Base-by-base conservation (phyloP, 371 early-diverging fungal genomes). In the Rhizopus microsporus region DNA sequence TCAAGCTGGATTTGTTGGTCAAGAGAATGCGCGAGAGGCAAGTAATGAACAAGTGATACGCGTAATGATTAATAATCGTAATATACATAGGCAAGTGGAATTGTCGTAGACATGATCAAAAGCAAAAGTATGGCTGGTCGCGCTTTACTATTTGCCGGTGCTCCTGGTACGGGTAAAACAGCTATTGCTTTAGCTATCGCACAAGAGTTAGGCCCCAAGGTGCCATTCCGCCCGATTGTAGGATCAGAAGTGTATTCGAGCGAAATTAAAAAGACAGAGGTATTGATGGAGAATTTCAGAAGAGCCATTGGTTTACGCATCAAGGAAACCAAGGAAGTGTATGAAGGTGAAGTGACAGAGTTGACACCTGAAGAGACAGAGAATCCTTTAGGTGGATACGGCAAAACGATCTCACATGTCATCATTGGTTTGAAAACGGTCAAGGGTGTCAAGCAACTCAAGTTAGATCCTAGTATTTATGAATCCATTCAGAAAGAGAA, bases 291-390 rank as follows among this genome's bases (percentile, higher is more conserved):
- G 66, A 97, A 96, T 82, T 96, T 99, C 71, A 85, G 99, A 54
- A 82, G 97, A 54, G 93, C 98, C 16, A 97, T 99, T 64, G 97
- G 94, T 79, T 77, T 99, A 49, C 86, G 95, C 32, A 94, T 99
- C 72, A 97, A 98, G 78, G 99, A 99, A 70, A 92, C 92, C 51
- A 96, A 97, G 73, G 96, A 97, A 75, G 97, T 99, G 3, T 97
- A 98, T 68, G 99, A 99, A 78, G 99, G 99, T 56, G 99, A 99
- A 77, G 98, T 99, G 44, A 96, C 96, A 3, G 97, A 99, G 66
- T 74, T 99, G 39, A 91, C 93, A 8, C 95, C 95, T 43, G 96
- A 93, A 58, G 98, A 98, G 75, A 92, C 93, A 15, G 98, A 95
- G 70, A 94, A 96, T 77, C 93, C 94, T 30, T 73, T 93, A 16